Percentiles rank a stretch among this genome's conserved stretches.
Conservation (phyloP, 768 basidiomycete genomes). For the Collybiopsis confluens region DNA sequence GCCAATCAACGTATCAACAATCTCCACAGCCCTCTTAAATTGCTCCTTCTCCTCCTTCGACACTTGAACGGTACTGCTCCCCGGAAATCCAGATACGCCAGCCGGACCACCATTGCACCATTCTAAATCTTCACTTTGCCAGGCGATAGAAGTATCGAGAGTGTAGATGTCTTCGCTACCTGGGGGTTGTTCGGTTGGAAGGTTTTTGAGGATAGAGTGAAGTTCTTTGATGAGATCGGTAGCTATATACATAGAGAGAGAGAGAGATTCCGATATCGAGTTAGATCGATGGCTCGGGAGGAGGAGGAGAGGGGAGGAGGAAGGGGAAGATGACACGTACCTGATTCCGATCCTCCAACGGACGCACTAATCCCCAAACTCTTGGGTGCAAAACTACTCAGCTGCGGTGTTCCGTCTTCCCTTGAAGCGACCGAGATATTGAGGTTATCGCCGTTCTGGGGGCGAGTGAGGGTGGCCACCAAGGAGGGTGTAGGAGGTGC, state of each 20-base stretch:
- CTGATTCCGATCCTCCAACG: too few relatives aligned
- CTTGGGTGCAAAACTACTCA: conserved; percentile 40
- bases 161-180: conserved; percentile 75
- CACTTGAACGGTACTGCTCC: conserved; percentile 37
- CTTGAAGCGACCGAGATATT: conserved; percentile 46
- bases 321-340: too few relatives aligned
- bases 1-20: conserved; percentile 50
- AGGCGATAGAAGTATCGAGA: conserved; percentile 60
- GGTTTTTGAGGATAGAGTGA: conserved; percentile 48
- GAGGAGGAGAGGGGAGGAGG: too few relatives aligned
- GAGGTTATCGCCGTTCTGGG: conserved; percentile 30
- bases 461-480: conserved; percentile 47
- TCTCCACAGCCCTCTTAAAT: conserved; percentile 68
- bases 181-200: conserved; percentile 53
- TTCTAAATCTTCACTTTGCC: conserved; percentile 48
- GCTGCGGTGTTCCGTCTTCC: conserved; percentile 38
- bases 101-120: conserved; percentile 62
- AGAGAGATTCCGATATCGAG: too few relatives aligned
- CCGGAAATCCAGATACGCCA: conserved; percentile 44
- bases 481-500: conserved; percentile 60
- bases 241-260: too few relatives aligned
- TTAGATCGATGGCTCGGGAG: too few relatives aligned
- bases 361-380: conserved; percentile 4
- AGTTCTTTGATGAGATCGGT: conserved; percentile 52
- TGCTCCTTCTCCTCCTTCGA: conserved; percentile 57